Conservation (phyloP, 2,329 filamentous ascomycete species). For the Verticillium nonalfalfae region DNA sequence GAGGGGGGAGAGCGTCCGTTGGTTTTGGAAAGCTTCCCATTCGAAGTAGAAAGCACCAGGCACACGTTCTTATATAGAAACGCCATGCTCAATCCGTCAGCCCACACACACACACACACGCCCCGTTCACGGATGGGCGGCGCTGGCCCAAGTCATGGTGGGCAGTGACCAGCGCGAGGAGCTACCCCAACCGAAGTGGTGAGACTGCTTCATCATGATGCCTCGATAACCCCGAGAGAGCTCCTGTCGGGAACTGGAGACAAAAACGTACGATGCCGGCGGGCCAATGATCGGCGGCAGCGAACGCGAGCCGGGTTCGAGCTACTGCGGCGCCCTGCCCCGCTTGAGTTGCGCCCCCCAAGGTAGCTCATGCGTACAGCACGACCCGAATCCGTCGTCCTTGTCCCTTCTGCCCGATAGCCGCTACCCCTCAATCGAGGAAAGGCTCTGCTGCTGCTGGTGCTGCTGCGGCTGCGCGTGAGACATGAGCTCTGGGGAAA, state of each 20-base stretch:
- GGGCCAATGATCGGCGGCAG: neutral
- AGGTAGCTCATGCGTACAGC: no score
- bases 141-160: neutral
- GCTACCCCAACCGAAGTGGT: neutral
- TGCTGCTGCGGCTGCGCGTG: neutral
- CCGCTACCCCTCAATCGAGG: neutral
- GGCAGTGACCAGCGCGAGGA: neutral
- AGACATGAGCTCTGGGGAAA: neutral
- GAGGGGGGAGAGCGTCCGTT: neutral
- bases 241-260: neutral
- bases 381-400: no score
- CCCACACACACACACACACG: neutral
- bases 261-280: neutral
- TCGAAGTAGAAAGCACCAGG: neutral
- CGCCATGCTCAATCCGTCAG: neutral
- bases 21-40: neutral
- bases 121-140: neutral
- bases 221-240: neutral
- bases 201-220: neutral
- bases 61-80: neutral
- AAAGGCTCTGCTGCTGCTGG: neutral
- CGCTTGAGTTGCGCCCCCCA: no score
- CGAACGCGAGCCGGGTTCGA: neutral
- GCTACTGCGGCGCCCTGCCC: no score
- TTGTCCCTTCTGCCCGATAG: neutral